Percentiles rank a stretch among this genome's conserved stretches.
Conservation (phyloP, 306 rosid genomes). For the Glycine tomentella region DNA sequence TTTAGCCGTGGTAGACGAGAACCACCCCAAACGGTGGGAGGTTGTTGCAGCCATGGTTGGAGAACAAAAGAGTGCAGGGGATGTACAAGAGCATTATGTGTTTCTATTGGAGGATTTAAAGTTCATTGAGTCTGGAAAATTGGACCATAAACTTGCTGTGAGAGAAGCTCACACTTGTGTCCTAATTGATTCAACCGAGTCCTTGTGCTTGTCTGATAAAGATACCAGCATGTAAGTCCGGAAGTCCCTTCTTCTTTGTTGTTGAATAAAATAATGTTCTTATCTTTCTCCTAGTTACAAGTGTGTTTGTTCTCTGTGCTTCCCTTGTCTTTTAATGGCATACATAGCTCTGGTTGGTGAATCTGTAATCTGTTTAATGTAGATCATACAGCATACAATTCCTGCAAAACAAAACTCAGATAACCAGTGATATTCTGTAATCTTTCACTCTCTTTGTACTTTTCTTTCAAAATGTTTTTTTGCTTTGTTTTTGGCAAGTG, state of each 20-base stretch:
- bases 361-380: conserved; percentile 12
- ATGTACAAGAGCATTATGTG: too few species aligned
- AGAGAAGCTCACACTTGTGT: conserved; percentile 19
- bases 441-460: background rate
- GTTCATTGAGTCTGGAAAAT: too few species aligned
- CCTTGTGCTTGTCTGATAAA: conserved; percentile 51
- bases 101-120: too few species aligned
- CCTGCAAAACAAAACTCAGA: conserved; percentile 5
- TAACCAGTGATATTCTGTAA: background rate
- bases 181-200: conserved; percentile 45
- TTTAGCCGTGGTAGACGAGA: conserved; percentile 73
- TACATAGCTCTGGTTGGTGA: background rate
- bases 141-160: too few species aligned
- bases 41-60: conserved; percentile 71
- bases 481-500: background rate
- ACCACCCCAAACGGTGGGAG: conserved; percentile 71
- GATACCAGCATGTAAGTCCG: conserved; percentile 23
- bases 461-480: background rate
- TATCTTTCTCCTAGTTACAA: background rate
- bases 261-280: background rate
- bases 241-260: conserved; percentile 27
- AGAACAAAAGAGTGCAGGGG: conserved; percentile 29
- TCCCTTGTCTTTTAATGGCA: background rate
- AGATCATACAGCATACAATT: background rate
- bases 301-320: background rate